Conservation (phyloP, 495 filamentous ascomycete species). For the Penicillium parvum region DNA sequence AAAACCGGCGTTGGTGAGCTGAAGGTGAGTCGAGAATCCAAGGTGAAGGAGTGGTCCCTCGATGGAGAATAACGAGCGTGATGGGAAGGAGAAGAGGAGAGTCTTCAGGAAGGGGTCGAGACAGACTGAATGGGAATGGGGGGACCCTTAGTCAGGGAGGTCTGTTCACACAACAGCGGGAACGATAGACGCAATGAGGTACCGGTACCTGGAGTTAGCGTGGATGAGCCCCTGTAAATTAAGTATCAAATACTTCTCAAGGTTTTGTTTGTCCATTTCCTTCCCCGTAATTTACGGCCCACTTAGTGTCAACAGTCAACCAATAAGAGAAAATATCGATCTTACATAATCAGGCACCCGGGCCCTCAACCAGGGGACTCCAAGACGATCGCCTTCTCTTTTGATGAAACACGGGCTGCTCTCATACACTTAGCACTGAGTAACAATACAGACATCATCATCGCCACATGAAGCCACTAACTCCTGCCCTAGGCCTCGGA, state of each 20-base stretch:
- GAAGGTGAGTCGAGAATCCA: background rate
- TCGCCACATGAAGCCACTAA: constrained; percentile 2
- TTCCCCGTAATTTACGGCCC: constrained; percentile 4
- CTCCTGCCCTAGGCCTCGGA: background rate
- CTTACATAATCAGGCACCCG: constrained; percentile 23
- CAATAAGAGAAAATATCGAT: background rate
- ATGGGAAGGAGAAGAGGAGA: background rate
- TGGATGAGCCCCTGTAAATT: too few relatives aligned
- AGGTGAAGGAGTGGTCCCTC: constrained; percentile 4
- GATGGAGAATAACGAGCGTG: constrained; percentile 8
- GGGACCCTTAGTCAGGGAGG: background rate
- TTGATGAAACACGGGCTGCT: constrained; percentile 11
- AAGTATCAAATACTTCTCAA: background rate
- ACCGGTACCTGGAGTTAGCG: background rate
- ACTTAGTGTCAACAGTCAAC: background rate
- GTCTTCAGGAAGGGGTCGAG: background rate
- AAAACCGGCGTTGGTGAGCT: constrained; percentile 1
- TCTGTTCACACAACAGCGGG: too few relatives aligned
- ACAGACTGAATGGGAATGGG: background rate
- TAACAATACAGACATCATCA: background rate
- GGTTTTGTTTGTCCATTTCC: constrained; percentile 1
- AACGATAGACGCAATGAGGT: too few relatives aligned
- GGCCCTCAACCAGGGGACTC: constrained; percentile 5
- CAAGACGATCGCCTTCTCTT: constrained; percentile 12
- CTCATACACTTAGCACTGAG: background rate